Conservation (phyloP, 2,329 filamentous ascomycete species). For the Fusarium graminum region DNA sequence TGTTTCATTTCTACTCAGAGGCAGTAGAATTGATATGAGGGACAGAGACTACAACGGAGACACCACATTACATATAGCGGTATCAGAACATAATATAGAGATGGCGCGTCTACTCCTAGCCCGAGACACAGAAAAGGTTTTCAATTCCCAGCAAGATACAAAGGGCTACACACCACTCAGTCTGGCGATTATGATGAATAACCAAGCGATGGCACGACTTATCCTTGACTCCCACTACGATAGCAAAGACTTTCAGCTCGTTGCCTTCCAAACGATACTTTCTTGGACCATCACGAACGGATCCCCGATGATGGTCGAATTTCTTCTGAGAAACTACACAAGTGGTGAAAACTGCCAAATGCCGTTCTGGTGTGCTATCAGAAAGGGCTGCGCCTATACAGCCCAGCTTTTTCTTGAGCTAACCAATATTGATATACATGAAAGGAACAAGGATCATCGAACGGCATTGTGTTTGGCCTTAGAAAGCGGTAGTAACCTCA, state of each 20-base stretch:
- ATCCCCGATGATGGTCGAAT: rapidly evolving
- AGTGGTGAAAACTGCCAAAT: rapidly evolving
- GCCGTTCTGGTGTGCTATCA: background rate
- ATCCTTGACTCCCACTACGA: background rate
- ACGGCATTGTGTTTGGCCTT: background rate
- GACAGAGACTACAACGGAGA: background rate
- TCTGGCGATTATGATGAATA: background rate
- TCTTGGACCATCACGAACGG: rapidly evolving
- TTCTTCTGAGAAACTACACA: background rate
- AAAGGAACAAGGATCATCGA: rapidly evolving
- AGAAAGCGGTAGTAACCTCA: background rate
- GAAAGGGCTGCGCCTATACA: rapidly evolving
- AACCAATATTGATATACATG: rapidly evolving
- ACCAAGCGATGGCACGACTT: background rate
- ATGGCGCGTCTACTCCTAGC: background rate
- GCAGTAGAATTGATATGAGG: background rate
- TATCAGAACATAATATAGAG: rapidly evolving
- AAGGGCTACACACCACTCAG: background rate
- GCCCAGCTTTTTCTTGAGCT: rapidly evolving
- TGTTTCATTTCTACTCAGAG: background rate
- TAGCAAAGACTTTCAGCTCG: background rate
- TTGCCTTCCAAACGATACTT: too few relatives aligned
- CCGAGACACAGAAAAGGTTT: background rate
- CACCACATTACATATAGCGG: background rate
- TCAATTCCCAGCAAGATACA: background rate